These are phyloP conservation scores for barley (Hordeum vulgare) DNA, from an alignment of 176 grass and related monocot genomes.

Conservation along the genomic window MorexV3_pseudomolecules_assembly NC_058524.1:561296740-561297239, in stretches of 20 bases:
- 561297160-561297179: not conserved
- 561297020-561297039: not conserved
- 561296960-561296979: not conserved
- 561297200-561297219: not conserved
- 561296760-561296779: no score
- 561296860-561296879: not conserved
- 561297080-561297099: not conserved
- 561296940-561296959: not conserved
- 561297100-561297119: not conserved
- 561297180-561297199: not conserved
- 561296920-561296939: not conserved
- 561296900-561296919: not conserved
- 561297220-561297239: not conserved
- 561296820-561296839: not conserved
- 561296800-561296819: no score
- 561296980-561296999: not conserved
- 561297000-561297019: no score
- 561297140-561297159: not conserved
- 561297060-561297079: not conserved
- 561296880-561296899: not conserved
- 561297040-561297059: not conserved
- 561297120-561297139: not conserved
- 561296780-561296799: no score
- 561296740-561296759: no score
- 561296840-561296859: not conserved